Percentiles rank a stretch among this genome's conserved stretches.
Evolutionary conservation across 345 rosid species (phyloP).

Genomic region (Gossypium bickii): DNA sequence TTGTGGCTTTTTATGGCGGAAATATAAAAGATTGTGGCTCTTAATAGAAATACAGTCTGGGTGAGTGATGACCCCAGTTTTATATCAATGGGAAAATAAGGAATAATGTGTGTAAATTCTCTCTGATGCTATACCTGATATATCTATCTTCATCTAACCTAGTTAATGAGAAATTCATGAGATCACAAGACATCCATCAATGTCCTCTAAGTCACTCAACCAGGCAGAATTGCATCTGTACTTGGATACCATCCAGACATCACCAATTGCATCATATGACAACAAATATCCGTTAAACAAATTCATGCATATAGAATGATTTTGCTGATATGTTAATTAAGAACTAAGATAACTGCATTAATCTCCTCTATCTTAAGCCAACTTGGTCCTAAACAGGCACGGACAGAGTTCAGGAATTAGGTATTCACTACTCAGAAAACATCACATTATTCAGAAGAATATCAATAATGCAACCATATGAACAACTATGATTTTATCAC

Average conservation of each 20-base stretch:
- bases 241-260: constrained; percentile 16
- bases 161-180: constrained; percentile 22
- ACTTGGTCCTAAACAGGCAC: neutral
- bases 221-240: constrained; percentile 19
- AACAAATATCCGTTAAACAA: neutral
- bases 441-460: neutral
- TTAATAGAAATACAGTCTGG: too few relatives aligned
- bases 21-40: too few relatives aligned
- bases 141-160: constrained; percentile 18
- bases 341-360: neutral
- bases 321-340: neutral
- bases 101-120: neutral
- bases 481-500: neutral
- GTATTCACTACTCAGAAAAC: neutral
- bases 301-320: neutral
- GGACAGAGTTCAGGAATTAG: neutral
- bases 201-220: constrained; percentile 17
- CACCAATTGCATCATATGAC: constrained; percentile 17
- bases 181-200: constrained; percentile 17
- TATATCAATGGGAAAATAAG: neutral
- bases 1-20: neutral
- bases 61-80: neutral
- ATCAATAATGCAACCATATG: neutral
- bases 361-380: neutral
- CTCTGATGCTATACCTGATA: constrained; percentile 9